Base-by-base conservation (phyloP, 352 stramenopile species). In the Globisporangium nodosum region DNA sequence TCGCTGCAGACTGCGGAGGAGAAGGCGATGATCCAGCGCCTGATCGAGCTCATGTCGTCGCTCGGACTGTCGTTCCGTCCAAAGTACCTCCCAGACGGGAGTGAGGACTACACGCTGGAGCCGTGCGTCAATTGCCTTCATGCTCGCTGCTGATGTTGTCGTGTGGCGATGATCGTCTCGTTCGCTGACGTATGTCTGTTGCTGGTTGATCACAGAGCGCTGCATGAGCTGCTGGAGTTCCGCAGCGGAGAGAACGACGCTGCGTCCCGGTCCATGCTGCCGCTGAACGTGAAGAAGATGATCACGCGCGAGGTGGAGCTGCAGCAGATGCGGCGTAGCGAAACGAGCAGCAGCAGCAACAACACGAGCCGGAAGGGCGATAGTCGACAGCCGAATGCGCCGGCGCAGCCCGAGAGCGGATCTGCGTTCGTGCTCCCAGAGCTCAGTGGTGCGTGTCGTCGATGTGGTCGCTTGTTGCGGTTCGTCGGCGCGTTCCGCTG, bases 291-390 rank as follows among this genome's bases (percentile, higher is more conserved):
- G 50, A 74, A 83, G 24, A 90, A 92, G 60, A 88, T 88, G 73
- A 85, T 94, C 53, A 69, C 78, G 51, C 78, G 81, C 13, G 82
- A 94, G 61, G 81, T 94, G 24, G 81, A 92, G 52, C 65, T 94
- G 12, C 81, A 92, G 55, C 74, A 88, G 43, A 84, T 92, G 77
- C 78, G 85, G 45, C 81, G 76, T 39, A 85, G 59, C 54, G 80
- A 92, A 52, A 70, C 58, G 20, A 73, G n/a, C 20, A 64, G 40
- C 11, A 56, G 21, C 42, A 50, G 1, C 20, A 59, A 59, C 35
- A 27, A 27, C 24, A 27, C 24, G 37, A 43, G 12, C 13, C 37
- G 37, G 24, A 37, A 45, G 42, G 49, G 33, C 48, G 30, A 18
- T 49, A 15, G 12, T 18, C 49, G 49, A 3, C 33, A 8, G 37